Percentiles rank a stretch among this genome's conserved stretches.
Evolutionary conservation across 352 stramenopile species (phyloP).

Genomic region (Globisporangium middletonii): DNA sequence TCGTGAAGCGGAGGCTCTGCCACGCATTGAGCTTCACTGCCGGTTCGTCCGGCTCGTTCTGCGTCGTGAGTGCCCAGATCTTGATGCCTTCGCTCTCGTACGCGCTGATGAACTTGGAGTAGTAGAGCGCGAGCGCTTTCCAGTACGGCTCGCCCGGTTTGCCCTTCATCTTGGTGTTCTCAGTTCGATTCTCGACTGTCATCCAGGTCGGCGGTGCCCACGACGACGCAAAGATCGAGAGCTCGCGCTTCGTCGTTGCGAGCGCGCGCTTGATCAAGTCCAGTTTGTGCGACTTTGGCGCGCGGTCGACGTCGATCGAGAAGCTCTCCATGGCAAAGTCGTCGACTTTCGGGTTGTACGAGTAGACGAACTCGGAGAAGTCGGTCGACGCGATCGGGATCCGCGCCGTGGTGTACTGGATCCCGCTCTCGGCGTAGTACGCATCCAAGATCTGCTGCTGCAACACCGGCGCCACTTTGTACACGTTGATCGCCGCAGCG

Average conservation of each 20-base stretch:
- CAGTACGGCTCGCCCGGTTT: conserved; percentile 60
- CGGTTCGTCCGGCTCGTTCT: conserved; percentile 81
- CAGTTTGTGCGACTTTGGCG: conserved; percentile 57
- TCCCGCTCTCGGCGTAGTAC: conserved; percentile 64
- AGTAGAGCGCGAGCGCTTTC: conserved; percentile 78
- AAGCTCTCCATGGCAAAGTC: conserved; percentile 72
- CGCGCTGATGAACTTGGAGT: conserved; percentile 82
- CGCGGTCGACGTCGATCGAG: conserved; percentile 66
- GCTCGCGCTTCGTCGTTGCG: conserved; percentile 20
- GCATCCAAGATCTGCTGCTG: conserved; percentile 66
- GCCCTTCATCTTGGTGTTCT: conserved; percentile 52
- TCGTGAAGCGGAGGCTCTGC: conserved; percentile 58
- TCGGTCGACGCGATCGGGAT: conserved; percentile 82
- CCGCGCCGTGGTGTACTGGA: conserved; percentile 74
- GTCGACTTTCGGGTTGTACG: conserved; percentile 61
- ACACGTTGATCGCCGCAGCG: conserved; percentile 71
- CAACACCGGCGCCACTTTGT: conserved; percentile 42
- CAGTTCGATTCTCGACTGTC: conserved; percentile 58
- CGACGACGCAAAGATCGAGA: conserved; percentile 79
- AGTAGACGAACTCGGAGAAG: conserved; percentile 84
- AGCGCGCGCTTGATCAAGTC: conserved; percentile 59
- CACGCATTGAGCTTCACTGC: conserved; percentile 36
- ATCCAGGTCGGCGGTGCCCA: conserved; percentile 87
- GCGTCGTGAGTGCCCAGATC: conserved; percentile 81
- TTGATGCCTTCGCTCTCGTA: conserved; percentile 71